phyloP scores from a whole-genome alignment of 2,329 filamentous ascomycete species.

The Talaromyces sp. region DNA sequence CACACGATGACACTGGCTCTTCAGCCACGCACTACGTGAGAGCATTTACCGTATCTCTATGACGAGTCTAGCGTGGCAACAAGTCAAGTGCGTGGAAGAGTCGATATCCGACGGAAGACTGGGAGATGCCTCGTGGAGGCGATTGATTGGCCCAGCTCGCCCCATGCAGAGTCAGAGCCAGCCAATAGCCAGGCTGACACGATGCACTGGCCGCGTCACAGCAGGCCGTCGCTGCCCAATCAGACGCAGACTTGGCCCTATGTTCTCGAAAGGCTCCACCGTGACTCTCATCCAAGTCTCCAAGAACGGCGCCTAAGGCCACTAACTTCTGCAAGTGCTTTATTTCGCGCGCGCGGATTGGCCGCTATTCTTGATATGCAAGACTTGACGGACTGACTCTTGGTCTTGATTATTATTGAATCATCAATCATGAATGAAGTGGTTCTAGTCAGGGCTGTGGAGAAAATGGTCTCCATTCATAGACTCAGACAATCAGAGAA shows the following conservation, averaged over 20 bases:
- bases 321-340: slow-evolving; percentile 3
- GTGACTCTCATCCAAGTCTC: not conserved
- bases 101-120: too few species aligned
- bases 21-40: not conserved
- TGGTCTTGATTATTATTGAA: not conserved
- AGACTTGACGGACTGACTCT: not conserved
- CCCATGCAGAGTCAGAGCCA: not conserved
- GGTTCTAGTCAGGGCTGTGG: not conserved
- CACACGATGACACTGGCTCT: slow-evolving; percentile 16
- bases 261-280: slow-evolving; percentile 6
- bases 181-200: not conserved
- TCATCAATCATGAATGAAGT: not conserved
- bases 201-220: slow-evolving; percentile 3
- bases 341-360: not conserved
- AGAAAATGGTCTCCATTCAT: slow-evolving; percentile 2
- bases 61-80: not conserved
- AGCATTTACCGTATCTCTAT: not conserved
- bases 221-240: not conserved
- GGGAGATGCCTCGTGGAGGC: not conserved
- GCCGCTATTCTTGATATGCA: not conserved
- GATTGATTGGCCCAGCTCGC: not conserved
- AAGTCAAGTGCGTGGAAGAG: slow-evolving; percentile 7
- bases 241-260: not conserved
- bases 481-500: not conserved
- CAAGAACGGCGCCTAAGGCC: slow-evolving; percentile 2